These are phyloP conservation scores for Nicotiana rustica DNA, from an alignment of 305 asterid genomes.

Conservation along the genomic window DNA sequence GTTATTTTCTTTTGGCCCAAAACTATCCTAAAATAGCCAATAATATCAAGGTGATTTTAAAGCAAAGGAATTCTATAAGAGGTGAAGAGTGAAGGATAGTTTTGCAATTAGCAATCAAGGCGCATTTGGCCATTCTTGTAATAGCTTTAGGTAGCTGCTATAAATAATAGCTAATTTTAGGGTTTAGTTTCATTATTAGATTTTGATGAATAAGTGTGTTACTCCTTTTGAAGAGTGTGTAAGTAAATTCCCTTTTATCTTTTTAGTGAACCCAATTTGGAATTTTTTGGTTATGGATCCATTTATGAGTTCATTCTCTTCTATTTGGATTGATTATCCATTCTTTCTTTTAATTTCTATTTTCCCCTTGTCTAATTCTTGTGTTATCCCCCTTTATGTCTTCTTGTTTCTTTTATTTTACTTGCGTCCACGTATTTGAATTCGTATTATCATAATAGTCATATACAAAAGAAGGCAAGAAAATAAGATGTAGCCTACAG, in stretches of 20 bases:
- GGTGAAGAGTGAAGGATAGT: too few relatives aligned
- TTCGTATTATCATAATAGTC: too few relatives aligned
- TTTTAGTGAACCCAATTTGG: conserved; percentile 16
- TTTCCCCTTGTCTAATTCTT: conserved; percentile 12
- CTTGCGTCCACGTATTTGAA: too few relatives aligned
- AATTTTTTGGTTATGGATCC: background rate
- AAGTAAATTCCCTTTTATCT: background rate
- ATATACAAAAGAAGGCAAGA: too few relatives aligned
- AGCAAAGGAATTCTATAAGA: too few relatives aligned
- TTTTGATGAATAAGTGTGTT: conserved; percentile 15
- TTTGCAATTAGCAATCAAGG: too few relatives aligned
- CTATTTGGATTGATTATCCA: background rate
- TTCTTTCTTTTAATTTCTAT: background rate
- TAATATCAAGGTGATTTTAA: too few relatives aligned
- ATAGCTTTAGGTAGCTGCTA: background rate
- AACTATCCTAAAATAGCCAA: too few relatives aligned
- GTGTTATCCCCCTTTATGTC: background rate
- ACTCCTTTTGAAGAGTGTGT: background rate
- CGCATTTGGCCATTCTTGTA: background rate
- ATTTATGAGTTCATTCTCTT: conserved; percentile 21
- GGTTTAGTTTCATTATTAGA: background rate
- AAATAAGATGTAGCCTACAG: too few relatives aligned
- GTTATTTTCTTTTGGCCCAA: too few relatives aligned
- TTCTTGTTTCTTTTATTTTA: too few relatives aligned
- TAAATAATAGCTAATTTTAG: background rate